These are phyloP conservation scores for Paramecium octaurelia DNA, from an alignment of 73 alveolate species.

Conservation along the genomic window DNA sequence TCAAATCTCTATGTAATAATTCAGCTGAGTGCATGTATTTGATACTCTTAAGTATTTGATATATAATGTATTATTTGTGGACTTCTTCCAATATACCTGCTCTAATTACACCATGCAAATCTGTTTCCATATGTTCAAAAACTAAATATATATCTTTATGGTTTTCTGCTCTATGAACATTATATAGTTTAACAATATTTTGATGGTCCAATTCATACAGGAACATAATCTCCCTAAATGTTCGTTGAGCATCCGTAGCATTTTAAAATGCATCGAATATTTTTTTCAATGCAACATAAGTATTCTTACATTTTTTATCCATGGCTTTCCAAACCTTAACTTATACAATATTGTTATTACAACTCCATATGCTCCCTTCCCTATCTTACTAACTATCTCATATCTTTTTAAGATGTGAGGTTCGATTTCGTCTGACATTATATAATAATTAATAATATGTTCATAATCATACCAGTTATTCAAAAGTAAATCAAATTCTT, in stretches of 20 bases:
- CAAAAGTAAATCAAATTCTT: background rate
- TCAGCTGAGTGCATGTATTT: slow-evolving; percentile 83
- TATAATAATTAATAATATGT: background rate
- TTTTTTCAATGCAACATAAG: slow-evolving; percentile 83
- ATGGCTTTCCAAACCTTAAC: slow-evolving; percentile 84
- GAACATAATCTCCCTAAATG: slow-evolving; percentile 76
- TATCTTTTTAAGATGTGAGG: slow-evolving; percentile 68
- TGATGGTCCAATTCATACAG: slow-evolving; percentile 75
- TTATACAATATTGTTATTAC: background rate
- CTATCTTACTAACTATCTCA: slow-evolving; percentile 68
- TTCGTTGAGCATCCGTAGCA: slow-evolving; percentile 78
- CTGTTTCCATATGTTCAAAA: slow-evolving; percentile 89
- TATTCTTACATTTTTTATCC: slow-evolving; percentile 80
- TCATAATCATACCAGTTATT: background rate
- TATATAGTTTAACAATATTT: slow-evolving; percentile 65
- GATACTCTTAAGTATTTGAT: slow-evolving; percentile 72
- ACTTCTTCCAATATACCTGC: slow-evolving; percentile 79
- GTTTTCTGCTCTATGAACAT: slow-evolving; percentile 71
- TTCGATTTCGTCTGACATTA: slow-evolving; percentile 68
- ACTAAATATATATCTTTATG: slow-evolving; percentile 76
- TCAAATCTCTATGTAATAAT: slow-evolving; percentile 86
- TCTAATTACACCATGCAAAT: slow-evolving; percentile 79
- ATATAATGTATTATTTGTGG: slow-evolving; percentile 72
- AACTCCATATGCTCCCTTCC: slow-evolving; percentile 93
- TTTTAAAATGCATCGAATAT: slow-evolving; percentile 89